A percentile compares a stretch with the other conserved stretches of the same genome.
phyloP scores from a whole-genome alignment of 306 rosid species.

The Sesbania bispinosa region DNA sequence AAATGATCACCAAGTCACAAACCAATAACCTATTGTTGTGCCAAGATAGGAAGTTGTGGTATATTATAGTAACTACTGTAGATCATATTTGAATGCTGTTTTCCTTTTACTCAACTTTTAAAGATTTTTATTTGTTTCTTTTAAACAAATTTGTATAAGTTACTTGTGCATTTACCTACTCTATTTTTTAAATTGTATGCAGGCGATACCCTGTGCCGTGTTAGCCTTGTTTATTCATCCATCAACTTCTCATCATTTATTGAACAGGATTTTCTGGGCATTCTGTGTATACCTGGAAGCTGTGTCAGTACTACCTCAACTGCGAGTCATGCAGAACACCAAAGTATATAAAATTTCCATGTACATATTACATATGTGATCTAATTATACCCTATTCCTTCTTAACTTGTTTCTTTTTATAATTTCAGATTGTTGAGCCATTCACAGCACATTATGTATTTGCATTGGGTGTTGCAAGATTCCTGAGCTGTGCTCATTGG shows the following conservation, averaged over 20 bases:
- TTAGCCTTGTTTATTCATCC: conserved; percentile 93
- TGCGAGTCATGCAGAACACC: conserved; percentile 98
- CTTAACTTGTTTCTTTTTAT: not conserved
- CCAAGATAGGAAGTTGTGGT: not conserved
- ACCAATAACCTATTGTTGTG: too few species aligned
- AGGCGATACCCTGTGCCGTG: conserved; percentile 84
- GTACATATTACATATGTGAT: not conserved
- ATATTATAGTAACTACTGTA: too few species aligned
- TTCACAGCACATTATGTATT: conserved; percentile 98
- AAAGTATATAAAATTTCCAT: conserved; percentile 45
- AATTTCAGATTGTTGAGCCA: conserved; percentile 95
- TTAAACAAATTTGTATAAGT: too few species aligned
- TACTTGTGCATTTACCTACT: not conserved
- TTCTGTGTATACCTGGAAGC: conserved; percentile 99
- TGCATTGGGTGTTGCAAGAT: conserved; percentile 95
- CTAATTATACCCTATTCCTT: conserved; percentile 9
- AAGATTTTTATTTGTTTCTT: conserved; percentile 5
- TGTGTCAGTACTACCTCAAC: conserved; percentile 89
- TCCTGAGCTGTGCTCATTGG: conserved; percentile 99
- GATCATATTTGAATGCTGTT: not conserved
- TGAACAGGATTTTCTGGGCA: conserved; percentile 94
- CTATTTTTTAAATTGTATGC: conserved; percentile 46
- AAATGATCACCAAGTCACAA: not conserved
- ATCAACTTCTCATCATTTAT: conserved; percentile 84
- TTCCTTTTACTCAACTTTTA: not conserved